These are phyloP conservation scores for Chromera velia DNA, from an alignment of 73 alveolate genomes.

Conservation along the genomic window DNA sequence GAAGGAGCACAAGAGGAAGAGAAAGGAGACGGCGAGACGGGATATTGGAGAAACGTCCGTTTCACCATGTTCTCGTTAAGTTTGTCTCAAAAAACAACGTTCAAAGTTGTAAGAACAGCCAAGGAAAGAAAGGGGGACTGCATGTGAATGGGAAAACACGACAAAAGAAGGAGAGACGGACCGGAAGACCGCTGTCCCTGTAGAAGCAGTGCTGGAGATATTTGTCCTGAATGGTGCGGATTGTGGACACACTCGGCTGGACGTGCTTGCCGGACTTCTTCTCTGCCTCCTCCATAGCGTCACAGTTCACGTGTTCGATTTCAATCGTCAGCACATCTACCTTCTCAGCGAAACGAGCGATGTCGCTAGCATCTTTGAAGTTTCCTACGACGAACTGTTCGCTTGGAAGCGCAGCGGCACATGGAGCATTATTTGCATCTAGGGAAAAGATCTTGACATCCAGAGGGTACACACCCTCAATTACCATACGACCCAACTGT, in stretches of 20 bases:
- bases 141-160: background rate
- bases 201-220: slow-evolving; percentile 1
- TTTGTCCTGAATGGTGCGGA: slow-evolving; percentile 32
- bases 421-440: slow-evolving; percentile 15
- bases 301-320: slow-evolving; percentile 32
- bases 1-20: too few relatives aligned
- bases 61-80: background rate
- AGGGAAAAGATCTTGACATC: slow-evolving; percentile 15
- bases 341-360: slow-evolving; percentile 18
- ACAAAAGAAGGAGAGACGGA: background rate
- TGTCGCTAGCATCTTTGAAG: slow-evolving; percentile 16
- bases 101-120: slow-evolving; percentile 5
- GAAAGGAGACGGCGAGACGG: slow-evolving; percentile 10
- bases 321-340: slow-evolving; percentile 26
- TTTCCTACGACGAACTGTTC: slow-evolving; percentile 20
- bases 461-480: slow-evolving; percentile 22
- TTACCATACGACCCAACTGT: slow-evolving; percentile 42
- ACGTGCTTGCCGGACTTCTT: slow-evolving; percentile 26
- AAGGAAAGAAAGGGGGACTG: background rate
- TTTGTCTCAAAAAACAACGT: slow-evolving; percentile 2
- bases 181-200: background rate
- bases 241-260: slow-evolving; percentile 21
- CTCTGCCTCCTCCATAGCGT: slow-evolving; percentile 29
- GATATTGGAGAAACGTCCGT: slow-evolving; percentile 9
- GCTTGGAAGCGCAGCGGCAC: slow-evolving; percentile 29